A percentile compares a stretch with the other conserved stretches of the same genome.
Evolutionary conservation across 2,329 filamentous ascomycete genomes (phyloP).

Genomic region (Moelleriella libera): DNA sequence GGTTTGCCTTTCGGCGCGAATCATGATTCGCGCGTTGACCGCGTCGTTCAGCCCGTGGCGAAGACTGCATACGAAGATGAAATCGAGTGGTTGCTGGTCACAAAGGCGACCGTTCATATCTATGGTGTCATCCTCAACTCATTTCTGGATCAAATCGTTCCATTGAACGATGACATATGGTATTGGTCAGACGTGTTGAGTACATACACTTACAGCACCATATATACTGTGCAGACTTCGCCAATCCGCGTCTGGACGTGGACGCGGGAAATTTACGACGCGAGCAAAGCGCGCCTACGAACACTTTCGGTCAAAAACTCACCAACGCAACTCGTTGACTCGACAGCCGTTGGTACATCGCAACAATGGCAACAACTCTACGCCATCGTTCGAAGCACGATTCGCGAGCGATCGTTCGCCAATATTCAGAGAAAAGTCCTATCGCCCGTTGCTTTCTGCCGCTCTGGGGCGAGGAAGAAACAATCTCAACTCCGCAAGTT

Average conservation of each 20-base stretch:
- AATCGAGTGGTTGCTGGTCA: conserved; percentile 79
- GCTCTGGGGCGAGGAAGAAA: conserved; percentile 63
- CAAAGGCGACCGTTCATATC: conserved; percentile 83
- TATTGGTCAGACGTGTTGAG: conserved; percentile 88
- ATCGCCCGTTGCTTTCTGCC: conserved; percentile 62
- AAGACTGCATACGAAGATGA: conserved; percentile 53
- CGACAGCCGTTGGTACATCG: conserved; percentile 24
- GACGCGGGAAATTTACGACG: conserved; percentile 53
- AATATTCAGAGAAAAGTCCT: conserved; percentile 60
- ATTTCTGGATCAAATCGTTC: conserved; percentile 70
- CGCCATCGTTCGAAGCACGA: conserved; percentile 59
- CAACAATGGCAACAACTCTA: conserved; percentile 61
- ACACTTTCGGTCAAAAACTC: conserved; percentile 14
- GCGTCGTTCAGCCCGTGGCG: conserved; percentile 10
- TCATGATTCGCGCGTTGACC: conserved; percentile 19
- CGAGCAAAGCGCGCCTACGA: conserved; percentile 36
- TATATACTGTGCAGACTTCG: conserved; percentile 79
- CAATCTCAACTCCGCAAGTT: conserved; percentile 57
- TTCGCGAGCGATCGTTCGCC: conserved; percentile 56
- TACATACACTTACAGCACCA: conserved; percentile 61
- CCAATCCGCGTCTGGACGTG: conserved; percentile 63
- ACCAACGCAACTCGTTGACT: conserved; percentile 18
- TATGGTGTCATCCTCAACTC: conserved; percentile 69
- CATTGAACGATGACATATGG: conserved; percentile 75
- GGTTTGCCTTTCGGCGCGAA: conserved; percentile 28